Percentiles rank a stretch among this genome's conserved stretches.
Evolutionary conservation across 129 eudicot species (phyloP).

Genomic region (Glebionis coronaria): DNA sequence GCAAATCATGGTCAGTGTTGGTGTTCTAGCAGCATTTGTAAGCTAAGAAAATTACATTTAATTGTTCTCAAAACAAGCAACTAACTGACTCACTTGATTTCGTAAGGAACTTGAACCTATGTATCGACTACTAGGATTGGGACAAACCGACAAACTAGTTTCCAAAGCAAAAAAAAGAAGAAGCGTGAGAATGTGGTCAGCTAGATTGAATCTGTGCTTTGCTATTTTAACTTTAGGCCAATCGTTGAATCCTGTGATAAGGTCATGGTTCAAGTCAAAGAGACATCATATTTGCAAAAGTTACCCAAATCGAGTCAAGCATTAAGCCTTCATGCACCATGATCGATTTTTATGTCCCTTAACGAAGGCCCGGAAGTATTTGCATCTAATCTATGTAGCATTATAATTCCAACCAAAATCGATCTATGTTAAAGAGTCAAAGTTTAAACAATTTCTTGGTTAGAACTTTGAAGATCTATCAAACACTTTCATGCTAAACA

Average conservation of each 20-base stretch:
- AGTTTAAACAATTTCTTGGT: constrained; percentile 8
- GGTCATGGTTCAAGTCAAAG: constrained; percentile 20
- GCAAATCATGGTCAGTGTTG: too few relatives aligned
- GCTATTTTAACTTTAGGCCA: too few relatives aligned
- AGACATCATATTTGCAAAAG: not conserved
- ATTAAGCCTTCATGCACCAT: constrained; percentile 14
- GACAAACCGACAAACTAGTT: too few relatives aligned
- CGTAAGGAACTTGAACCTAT: too few relatives aligned
- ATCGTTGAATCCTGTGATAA: constrained; percentile 8
- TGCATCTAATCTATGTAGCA: constrained; percentile 11
- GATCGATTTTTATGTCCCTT: not conserved
- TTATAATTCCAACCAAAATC: not conserved
- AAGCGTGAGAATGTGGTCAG: too few relatives aligned
- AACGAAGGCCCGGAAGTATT: not conserved
- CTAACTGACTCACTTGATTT: too few relatives aligned
- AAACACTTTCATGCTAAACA: constrained; percentile 5
- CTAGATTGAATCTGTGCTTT: too few relatives aligned
- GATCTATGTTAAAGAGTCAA: constrained; percentile 13
- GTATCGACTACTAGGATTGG: not conserved
- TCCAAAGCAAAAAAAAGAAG: too few relatives aligned
- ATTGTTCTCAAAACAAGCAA: not conserved
- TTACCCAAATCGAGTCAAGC: constrained; percentile 6
- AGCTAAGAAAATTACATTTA: not conserved
- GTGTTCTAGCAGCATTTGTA: too few relatives aligned
- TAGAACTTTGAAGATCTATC: constrained; percentile 2